Evolutionary conservation across 2,329 filamentous ascomycete genomes (phyloP), one percentile per base, ranked within the genome.

Genomic region (Botrytis fabae): DNA sequence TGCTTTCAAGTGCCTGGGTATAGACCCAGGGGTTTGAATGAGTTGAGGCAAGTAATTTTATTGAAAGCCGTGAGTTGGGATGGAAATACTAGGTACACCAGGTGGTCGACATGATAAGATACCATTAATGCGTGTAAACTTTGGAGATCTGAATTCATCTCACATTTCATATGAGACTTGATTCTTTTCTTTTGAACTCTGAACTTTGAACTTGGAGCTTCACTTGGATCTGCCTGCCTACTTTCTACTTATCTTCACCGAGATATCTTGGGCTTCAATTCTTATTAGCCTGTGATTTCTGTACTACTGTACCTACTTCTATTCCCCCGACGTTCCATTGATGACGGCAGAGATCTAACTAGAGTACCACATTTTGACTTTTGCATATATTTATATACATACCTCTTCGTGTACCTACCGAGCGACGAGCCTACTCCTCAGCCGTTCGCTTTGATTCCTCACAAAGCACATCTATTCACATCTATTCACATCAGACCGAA

Each of bases 331-430:
- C 14, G 16, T 40, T 40, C 54, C 35, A 12, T 35, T 61, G 68
- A 70, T 70, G 68, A 61, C 54, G n/a, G 54, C 68, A 61, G 40
- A 28, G 16, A 46, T 12, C 18, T 18, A 64, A 12, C 40, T 22
- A 25, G 62, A 64, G 40, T 61, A 22, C 20, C 61, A 38, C 35
- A 61, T 61, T 70, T 69, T 61, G 68, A 70, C 54, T 62, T 46
- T 44, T 70, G 1, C 35, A n/a, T 38, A n/a, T 20, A n/a, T 70
- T 16, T 60, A 44, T 61, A n/a, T 12, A 18, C 9, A n/a, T 12
- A 18, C 9, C 20, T 40, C 32, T 60, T 57, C 51, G n/a, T 32
- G 32, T 57, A 61, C 59, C 59, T 61, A 61, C 59, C 59, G 35
- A 61, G 59, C 59, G 10, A 35, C 59, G 59, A 61, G 35, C 14